Evolutionary conservation across 176 grass and related monocot genomes (phyloP).

Genomic region (Otatea glauca): DNA sequence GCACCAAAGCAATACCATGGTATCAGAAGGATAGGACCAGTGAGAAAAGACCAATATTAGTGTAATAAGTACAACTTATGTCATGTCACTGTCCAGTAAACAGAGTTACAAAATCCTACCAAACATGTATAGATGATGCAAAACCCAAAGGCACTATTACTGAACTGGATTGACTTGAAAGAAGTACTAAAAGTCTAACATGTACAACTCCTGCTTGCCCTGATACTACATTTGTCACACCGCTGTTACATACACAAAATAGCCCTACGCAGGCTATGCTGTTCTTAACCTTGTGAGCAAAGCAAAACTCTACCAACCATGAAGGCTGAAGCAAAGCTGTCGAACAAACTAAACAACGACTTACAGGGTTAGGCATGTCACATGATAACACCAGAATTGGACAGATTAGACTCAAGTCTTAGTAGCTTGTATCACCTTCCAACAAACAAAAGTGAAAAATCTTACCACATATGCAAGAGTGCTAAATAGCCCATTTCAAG

Average conservation of each 20-base stretch:
- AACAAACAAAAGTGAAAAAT: constrained; percentile 43
- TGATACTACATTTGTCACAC: not conserved
- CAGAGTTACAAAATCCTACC: constrained; percentile 36
- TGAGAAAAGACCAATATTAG: not conserved
- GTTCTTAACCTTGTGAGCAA: constrained; percentile 6
- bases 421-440: constrained; percentile 20
- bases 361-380: constrained; percentile 29
- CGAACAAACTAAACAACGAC: constrained; percentile 22
- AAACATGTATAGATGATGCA: constrained; percentile 2
- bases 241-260: not conserved
- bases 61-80: constrained; percentile 22
- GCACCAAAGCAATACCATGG: not conserved
- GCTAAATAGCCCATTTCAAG: constrained; percentile 38
- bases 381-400: constrained; percentile 37
- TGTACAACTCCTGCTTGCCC: not conserved
- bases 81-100: constrained; percentile 21
- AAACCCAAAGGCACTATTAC: constrained; percentile 11
- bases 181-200: not conserved
- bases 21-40: constrained; percentile 21
- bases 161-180: constrained; percentile 24
- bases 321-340: constrained; percentile 12
- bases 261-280: not conserved
- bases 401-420: constrained; percentile 2
- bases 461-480: not conserved
- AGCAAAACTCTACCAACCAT: constrained; percentile 35